phyloP scores from a whole-genome alignment of 257 asterid genomes.

The Eustoma russellianum region DNA sequence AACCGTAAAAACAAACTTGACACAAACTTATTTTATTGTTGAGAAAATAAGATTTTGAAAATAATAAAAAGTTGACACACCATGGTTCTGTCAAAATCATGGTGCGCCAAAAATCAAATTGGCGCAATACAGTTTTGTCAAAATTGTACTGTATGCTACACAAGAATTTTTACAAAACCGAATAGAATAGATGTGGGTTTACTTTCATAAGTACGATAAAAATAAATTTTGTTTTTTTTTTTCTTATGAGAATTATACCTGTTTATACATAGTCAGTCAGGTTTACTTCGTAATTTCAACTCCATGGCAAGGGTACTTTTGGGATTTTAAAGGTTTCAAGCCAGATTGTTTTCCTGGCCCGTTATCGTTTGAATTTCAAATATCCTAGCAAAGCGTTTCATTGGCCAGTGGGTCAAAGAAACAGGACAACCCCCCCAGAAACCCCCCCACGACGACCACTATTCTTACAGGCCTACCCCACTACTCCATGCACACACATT shows the following conservation, averaged over 20 bases:
- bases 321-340: not conserved
- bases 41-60: too few relatives aligned
- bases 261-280: not conserved
- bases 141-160: too few relatives aligned
- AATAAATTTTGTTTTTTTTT: too few relatives aligned
- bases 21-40: too few relatives aligned
- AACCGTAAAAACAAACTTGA: too few relatives aligned
- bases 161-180: too few relatives aligned
- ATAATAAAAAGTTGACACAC: too few relatives aligned
- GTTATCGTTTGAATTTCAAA: slow-evolving; percentile 47
- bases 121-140: too few relatives aligned
- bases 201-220: too few relatives aligned
- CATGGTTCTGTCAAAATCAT: too few relatives aligned
- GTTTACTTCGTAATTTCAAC: not conserved
- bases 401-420: slow-evolving; percentile 7
- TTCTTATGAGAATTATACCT: not conserved
- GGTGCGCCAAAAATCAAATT: too few relatives aligned
- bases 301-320: not conserved
- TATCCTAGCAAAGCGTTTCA: slow-evolving; percentile 34
- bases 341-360: not conserved
- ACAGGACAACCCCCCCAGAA: not conserved
- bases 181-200: too few relatives aligned
- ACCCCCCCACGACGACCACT: slow-evolving; percentile 5
- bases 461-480: slow-evolving; percentile 8
- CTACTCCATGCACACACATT: slow-evolving; percentile 5